Evolutionary conservation across 257 asterid species (phyloP).

Genomic region (Phtheirospermum japonicum): DNA sequence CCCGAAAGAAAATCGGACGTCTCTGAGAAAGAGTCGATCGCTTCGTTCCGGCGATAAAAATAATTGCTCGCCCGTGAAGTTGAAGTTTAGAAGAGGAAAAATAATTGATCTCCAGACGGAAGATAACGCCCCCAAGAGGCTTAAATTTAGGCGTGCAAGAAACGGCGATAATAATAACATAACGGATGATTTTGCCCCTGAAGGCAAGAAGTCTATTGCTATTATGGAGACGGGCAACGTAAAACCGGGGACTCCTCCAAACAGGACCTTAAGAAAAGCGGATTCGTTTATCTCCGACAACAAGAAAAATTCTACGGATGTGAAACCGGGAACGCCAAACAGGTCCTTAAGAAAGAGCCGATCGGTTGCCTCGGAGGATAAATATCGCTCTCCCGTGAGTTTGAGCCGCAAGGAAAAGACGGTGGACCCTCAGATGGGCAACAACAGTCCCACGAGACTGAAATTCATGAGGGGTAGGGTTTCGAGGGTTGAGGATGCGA

Average conservation of each 20-base stretch:
- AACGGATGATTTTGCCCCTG: conserved; percentile 19
- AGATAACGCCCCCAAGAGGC: conserved; percentile 28
- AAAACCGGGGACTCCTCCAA: conserved; percentile 26
- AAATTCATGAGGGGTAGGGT: conserved; percentile 34
- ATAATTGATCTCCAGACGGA: conserved; percentile 31
- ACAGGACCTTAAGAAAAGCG: conserved; percentile 36
- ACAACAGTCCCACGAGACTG: conserved; percentile 45
- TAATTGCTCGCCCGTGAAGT: conserved; percentile 31
- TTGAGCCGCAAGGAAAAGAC: conserved; percentile 49
- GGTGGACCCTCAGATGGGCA: conserved; percentile 44
- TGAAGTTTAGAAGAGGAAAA: conserved; percentile 50
- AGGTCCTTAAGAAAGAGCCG: conserved; percentile 5
- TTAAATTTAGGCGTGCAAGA: conserved; percentile 23
- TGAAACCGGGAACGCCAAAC: conserved; percentile 5
- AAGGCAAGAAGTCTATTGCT: conserved; percentile 12
- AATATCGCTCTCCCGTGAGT: conserved; percentile 40
- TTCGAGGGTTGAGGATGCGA: conserved; percentile 27
- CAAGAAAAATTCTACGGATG: neutral
- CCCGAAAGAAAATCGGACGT: conserved; percentile 23
- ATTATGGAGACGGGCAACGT: neutral
- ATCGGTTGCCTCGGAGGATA: conserved; percentile 19
- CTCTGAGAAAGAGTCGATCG: conserved; percentile 19
- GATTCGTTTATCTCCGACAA: conserved; percentile 22
- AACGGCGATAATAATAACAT: neutral
- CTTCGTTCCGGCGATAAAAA: conserved; percentile 32